These are phyloP conservation scores for Tolypocladium tundrense DNA, from an alignment of 2,329 filamentous ascomycete species.

Conservation along the genomic window DNA sequence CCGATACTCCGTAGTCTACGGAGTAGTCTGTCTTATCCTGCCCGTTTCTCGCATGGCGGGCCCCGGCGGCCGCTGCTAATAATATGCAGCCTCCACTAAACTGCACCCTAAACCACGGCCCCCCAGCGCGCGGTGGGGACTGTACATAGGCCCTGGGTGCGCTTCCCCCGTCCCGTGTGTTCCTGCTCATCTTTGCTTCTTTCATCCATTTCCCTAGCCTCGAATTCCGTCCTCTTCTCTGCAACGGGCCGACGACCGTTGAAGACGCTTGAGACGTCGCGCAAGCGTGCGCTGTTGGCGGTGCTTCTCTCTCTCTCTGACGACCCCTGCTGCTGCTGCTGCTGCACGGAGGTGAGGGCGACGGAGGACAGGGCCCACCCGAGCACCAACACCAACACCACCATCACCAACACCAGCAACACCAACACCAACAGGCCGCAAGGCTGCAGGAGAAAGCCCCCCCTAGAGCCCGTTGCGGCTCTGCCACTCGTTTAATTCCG, in stretches of 20 bases:
- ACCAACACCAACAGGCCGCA: not conserved
- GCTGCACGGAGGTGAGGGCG: not conserved
- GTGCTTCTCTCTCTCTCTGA: not conserved
- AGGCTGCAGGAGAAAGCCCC: not conserved
- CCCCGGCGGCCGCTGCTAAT: not conserved
- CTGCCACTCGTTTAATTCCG: not conserved
- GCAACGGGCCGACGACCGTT: not conserved
- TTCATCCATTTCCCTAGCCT: conserved; percentile 5
- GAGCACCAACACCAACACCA: not conserved
- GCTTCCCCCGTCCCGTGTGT: not conserved
- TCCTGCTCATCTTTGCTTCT: conserved; percentile 9
- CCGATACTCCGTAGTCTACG: not conserved
- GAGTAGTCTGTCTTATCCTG: not conserved
- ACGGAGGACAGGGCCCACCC: not conserved
- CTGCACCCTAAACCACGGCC: not conserved
- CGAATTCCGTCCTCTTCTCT: not conserved
- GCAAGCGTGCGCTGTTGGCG: not conserved
- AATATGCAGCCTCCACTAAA: not conserved
- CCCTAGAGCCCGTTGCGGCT: not conserved
- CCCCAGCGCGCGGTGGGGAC: not conserved
- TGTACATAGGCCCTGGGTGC: not conserved
- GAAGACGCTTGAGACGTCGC: not conserved
- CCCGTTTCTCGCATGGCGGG: too few relatives aligned
- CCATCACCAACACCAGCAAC: not conserved
- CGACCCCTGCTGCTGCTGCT: not conserved